Base-by-base conservation (phyloP, 179 eudicot species). In the Beta macrorhiza region DNA sequence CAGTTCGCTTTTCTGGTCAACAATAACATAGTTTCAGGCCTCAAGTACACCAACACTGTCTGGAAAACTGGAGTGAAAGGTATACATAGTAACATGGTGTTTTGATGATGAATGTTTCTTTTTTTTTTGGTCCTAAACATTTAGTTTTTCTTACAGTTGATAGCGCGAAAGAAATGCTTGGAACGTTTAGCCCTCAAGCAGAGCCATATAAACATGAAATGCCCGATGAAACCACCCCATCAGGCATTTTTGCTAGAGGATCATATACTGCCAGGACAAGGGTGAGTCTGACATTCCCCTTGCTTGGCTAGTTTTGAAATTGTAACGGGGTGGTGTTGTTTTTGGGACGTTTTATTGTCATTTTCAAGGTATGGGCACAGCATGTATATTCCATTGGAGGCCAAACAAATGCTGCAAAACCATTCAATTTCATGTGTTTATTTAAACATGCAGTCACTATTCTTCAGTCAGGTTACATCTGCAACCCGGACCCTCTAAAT, bases 51-150 rank as follows among this genome's bases (percentile, higher is more conserved):
- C 55, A 92, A 95, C 85, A 85, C 90, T 5, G 99, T 95, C 71
- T 95, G 98, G 99, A 95, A 95, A 89, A 91, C 97, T 42, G 99
- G 98, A 20, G 86, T 95, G 52, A 95, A 89, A 87, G 98, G 99
- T 92, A 12, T 2, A 70, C 17, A 0, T 53, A 5, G 8, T 72
- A 4, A n/a, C 14, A 64, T 74, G 15, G 75, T 74, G 64, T 9
- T 49, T 9, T 49, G 22, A 74, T 29, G 55, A 49, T 15, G 6
- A 67, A 51, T 7, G 51, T 67, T 12, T 0, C 5, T 78, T 8
- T 3, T 45, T 51, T 44, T 67, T 68, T 85, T 25, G 25, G 44
- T 44, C 15, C 13, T 37, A 47, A 72, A 82, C 20, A 44, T 52
- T 80, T 4, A 5, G 72, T 16, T 56, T 10, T 62, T 64, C 45